Evolutionary conservation across 2,329 filamentous ascomycete species (phyloP).

Genomic region (Pseudocercospora vitis): DNA sequence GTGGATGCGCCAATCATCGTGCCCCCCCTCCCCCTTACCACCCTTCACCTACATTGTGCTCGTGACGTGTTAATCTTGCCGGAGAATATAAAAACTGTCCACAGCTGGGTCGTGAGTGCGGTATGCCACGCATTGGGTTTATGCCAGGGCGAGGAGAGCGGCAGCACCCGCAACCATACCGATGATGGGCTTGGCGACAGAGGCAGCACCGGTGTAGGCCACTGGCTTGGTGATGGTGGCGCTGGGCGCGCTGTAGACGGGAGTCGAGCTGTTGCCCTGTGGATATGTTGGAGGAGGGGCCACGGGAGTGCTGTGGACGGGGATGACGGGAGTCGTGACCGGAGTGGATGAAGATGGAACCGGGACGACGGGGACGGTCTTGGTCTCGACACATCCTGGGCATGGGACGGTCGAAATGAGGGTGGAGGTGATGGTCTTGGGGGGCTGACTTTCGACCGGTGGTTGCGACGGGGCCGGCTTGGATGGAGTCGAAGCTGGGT

Average conservation of each 20-base stretch:
- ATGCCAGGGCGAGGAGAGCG: slow-evolving; percentile 5
- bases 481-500: background rate
- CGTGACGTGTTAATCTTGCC: too few species aligned
- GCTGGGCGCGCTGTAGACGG: background rate
- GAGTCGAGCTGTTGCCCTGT: slow-evolving; percentile 5
- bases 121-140: too few species aligned
- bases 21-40: too few species aligned
- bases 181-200: slow-evolving; percentile 2
- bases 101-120: too few species aligned
- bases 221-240: slow-evolving; percentile 6
- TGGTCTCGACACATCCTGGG: slow-evolving; percentile 4
- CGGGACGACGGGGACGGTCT: slow-evolving; percentile 10
- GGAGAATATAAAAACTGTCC: too few species aligned
- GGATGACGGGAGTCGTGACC: slow-evolving; percentile 10
- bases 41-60: too few species aligned
- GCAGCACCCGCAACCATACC: slow-evolving; percentile 4
- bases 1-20: too few species aligned
- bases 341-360: slow-evolving; percentile 5
- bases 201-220: slow-evolving; percentile 3
- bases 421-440: slow-evolving; percentile 2
- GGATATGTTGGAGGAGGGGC: background rate
- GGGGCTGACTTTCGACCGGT: background rate
- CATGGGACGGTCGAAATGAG: slow-evolving; percentile 12
- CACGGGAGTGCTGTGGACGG: background rate
- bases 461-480: background rate